Evolutionary conservation across 768 basidiomycete species (phyloP).

Genomic region (Pulveroboletus sp.): DNA sequence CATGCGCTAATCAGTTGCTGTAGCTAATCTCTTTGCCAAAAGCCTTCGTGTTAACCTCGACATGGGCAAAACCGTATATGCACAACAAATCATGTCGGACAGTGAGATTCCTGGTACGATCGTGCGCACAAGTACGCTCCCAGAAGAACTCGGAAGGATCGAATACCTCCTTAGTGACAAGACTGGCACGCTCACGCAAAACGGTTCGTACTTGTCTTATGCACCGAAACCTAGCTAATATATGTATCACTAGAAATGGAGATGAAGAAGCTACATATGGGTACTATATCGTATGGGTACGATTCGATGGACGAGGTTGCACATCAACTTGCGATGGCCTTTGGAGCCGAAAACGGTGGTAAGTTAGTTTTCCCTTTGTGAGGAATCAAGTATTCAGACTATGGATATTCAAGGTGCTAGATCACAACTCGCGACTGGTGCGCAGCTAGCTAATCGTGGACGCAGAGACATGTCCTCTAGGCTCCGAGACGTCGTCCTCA

Average conservation of each 20-base stretch:
- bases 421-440: slow-evolving; percentile 67
- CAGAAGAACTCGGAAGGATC: slow-evolving; percentile 93
- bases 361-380: background rate
- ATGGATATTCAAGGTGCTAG: slow-evolving; percentile 37
- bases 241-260: slow-evolving; percentile 78
- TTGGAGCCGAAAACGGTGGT: slow-evolving; percentile 73
- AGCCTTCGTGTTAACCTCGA: slow-evolving; percentile 99
- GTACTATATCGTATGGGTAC: slow-evolving; percentile 93
- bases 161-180: slow-evolving; percentile 97
- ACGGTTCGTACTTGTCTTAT: slow-evolving; percentile 54
- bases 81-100: slow-evolving; percentile 93
- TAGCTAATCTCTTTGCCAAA: background rate
- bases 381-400: background rate
- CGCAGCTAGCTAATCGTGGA: slow-evolving; percentile 81
- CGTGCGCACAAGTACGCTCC: slow-evolving; percentile 95
- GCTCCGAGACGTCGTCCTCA: slow-evolving; percentile 88
- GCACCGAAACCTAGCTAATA: background rate
- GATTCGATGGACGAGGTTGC: slow-evolving; percentile 99
- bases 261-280: slow-evolving; percentile 98
- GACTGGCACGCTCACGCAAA: slow-evolving; percentile 96
- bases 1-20: background rate
- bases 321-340: slow-evolving; percentile 85
- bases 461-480: slow-evolving; percentile 93
- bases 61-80: slow-evolving; percentile 99
- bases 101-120: slow-evolving; percentile 91